Evolutionary conservation across 2,329 filamentous ascomycete genomes (phyloP).

Genomic region (Colletotrichum simmondsii): DNA sequence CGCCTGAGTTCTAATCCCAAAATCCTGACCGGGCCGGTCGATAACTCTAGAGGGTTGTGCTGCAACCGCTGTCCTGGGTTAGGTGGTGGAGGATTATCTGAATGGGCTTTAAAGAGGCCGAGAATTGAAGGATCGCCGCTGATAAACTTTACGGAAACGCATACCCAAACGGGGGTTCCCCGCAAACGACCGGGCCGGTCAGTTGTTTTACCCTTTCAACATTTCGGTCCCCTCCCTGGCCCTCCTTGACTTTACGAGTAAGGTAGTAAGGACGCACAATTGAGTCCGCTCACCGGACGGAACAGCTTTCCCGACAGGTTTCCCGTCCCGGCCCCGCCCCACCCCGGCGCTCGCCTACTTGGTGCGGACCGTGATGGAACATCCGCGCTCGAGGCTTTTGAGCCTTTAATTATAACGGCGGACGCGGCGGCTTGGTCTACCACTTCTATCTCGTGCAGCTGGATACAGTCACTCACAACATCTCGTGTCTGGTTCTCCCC

Average conservation of each 20-base stretch:
- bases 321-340: not conserved
- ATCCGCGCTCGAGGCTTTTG: not conserved
- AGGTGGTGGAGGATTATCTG: not conserved
- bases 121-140: not conserved
- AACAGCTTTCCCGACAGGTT: not conserved
- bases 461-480: not conserved
- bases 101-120: not conserved
- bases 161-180: not conserved
- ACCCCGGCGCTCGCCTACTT: not conserved
- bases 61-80: not conserved
- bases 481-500: not conserved
- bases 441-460: not conserved
- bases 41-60: not conserved
- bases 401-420: constrained; percentile 3
- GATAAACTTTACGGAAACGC: not conserved
- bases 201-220: not conserved
- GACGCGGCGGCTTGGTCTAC: not conserved
- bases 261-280: not conserved
- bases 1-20: not conserved
- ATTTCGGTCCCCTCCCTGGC: not conserved
- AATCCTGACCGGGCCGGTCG: not conserved
- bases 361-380: not conserved
- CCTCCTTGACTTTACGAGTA: not conserved
- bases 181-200: constrained; percentile 2
- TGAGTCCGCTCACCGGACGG: not conserved